Base-by-base conservation (phyloP, 306 rosid species). In the Dalbergia cultrata region DNA sequence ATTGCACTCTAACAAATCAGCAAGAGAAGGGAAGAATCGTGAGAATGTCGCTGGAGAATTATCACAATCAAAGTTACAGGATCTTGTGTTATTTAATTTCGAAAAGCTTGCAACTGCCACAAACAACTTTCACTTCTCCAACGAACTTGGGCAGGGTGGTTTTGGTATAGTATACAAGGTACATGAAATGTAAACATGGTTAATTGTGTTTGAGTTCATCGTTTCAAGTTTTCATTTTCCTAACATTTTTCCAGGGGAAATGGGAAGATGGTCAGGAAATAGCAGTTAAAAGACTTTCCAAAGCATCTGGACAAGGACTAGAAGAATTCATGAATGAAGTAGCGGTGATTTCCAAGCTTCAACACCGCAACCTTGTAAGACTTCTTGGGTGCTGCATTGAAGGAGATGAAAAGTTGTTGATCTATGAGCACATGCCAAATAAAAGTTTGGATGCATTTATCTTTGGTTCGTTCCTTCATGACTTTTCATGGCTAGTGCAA, bases 91-190 rank as follows among this genome's bases (percentile, higher is more conserved):
- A 5, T 63, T 70, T 54, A 37, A 64, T 44, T 77, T 77, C 16
- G 75, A 53, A 63, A 77, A 50, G 50, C 47, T 82, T 71, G 79
- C 75, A 64, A 77, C 43, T 31, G 82, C 68, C 80, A 90, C 97
- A 89, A 56, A 83, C 72, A 34, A 82, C 80, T 83, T 83, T 69
- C 59, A 78, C 67, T 43, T 3, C 0, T 58, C 83, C 50, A 78
- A 83, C 82, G 73, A 72, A 52, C 86, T 83, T 67, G 83, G 86
- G 0, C 77, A 78, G 19, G 86, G 86, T 26, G 86, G 86, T 47
- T 83, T 78, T 58, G 86, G 86, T 58, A 39, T 60, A 0, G 83
- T 83, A 4, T 83, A 83, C 57, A 83, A 77, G 79, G 86, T 83
- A 77, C 3, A 9, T 16, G 17, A n/a, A 16, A 35, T 10, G 17